These are phyloP conservation scores for Rhamnella rubrinervis DNA, from an alignment of 331 rosid species.

Conservation along the genomic window DNA sequence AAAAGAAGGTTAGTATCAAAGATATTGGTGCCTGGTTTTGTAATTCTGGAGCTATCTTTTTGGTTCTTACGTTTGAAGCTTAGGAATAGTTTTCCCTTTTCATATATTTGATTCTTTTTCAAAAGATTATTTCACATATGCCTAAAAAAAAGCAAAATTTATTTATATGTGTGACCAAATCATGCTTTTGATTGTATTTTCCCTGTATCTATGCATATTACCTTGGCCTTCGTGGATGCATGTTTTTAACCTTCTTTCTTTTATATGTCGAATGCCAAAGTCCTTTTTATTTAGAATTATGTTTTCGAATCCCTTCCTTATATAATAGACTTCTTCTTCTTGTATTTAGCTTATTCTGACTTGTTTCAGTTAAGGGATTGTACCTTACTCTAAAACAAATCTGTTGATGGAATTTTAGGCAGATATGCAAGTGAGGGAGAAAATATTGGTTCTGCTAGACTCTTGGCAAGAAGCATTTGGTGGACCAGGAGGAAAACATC, in stretches of 20 bases:
- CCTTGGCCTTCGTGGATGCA: too few relatives aligned
- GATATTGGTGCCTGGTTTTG: conserved; percentile 2
- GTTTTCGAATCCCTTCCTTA: neutral
- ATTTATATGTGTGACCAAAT: neutral
- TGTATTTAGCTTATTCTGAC: neutral
- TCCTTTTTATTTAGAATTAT: neutral
- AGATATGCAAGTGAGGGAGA: conserved; percentile 94
- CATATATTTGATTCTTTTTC: neutral
- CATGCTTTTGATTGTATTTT: neutral
- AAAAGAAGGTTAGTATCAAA: conserved; percentile 72
- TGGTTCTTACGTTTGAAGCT: conserved; percentile 20
- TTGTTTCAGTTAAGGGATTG: too few relatives aligned
- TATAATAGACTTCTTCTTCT: neutral
- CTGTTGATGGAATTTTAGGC: conserved; percentile 49
- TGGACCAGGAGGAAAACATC: conserved; percentile 83
- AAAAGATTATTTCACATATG: neutral
- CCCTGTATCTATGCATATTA: too few relatives aligned
- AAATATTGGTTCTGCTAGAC: conserved; percentile 73
- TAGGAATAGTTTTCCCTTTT: neutral
- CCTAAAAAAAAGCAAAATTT: neutral
- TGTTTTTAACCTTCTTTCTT: too few relatives aligned
- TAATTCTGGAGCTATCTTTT: conserved; percentile 10
- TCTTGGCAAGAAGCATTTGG: conserved; percentile 99
- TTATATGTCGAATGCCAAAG: too few relatives aligned
- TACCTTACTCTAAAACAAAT: neutral